phyloP scores from a whole-genome alignment of 306 rosid species.

The Gastrolobium bilobum region DNA sequence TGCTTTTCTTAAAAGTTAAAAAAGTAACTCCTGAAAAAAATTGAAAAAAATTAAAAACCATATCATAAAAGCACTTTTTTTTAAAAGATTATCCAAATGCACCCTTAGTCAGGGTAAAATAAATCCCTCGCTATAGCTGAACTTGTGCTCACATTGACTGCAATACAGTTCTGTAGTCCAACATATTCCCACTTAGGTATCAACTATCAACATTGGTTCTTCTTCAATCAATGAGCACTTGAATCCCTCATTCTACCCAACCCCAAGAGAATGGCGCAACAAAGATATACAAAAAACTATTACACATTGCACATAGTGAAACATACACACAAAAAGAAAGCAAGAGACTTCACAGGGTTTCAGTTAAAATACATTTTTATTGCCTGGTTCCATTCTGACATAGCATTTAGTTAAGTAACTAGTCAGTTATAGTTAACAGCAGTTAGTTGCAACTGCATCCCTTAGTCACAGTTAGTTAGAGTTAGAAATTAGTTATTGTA shows the following conservation, averaged over 20 bases:
- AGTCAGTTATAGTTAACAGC: no score
- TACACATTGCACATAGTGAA: neutral
- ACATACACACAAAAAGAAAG: neutral
- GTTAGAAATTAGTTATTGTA: no score
- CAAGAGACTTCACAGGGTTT: neutral
- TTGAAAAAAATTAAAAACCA: no score
- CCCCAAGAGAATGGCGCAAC: slow-evolving; percentile 12
- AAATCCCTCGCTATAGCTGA: slow-evolving; percentile 4
- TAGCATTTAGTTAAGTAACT: no score
- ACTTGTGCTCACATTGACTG: slow-evolving; percentile 2
- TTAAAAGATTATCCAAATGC: no score
- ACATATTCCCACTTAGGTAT: slow-evolving; percentile 26
- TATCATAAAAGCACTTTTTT: no score
- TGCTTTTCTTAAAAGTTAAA: no score
- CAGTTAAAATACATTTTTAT: neutral
- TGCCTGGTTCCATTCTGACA: neutral
- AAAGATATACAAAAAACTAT: neutral
- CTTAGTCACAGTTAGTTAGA: no score
- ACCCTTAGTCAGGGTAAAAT: neutral
- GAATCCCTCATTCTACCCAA: slow-evolving; percentile 15
- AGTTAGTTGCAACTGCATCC: no score
- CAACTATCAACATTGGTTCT: neutral
- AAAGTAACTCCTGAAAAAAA: no score
- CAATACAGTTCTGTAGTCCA: slow-evolving; percentile 13
- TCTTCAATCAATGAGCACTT: slow-evolving; percentile 15